Percentiles rank a stretch among this genome's conserved stretches.
Evolutionary conservation across 1,284 basidiomycete genomes (phyloP).

Genomic region (Cryptococcus hybrid): DNA sequence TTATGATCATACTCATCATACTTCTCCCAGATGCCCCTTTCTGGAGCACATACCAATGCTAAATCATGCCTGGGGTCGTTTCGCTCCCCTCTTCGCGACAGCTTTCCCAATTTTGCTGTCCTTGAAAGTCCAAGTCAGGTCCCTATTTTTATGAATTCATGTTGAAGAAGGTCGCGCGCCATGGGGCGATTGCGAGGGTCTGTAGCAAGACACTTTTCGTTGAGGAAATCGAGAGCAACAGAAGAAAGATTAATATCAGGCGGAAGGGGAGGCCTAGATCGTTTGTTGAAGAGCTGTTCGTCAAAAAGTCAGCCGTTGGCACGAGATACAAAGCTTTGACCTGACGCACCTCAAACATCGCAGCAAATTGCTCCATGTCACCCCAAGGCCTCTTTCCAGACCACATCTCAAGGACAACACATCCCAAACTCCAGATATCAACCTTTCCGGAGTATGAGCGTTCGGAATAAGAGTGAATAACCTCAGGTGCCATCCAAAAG

Average conservation of each 20-base stretch:
- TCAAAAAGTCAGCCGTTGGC: not conserved
- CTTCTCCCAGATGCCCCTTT: not conserved
- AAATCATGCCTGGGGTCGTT: slow-evolving; percentile 1
- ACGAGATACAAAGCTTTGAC: not conserved
- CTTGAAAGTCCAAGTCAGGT: slow-evolving; percentile 68
- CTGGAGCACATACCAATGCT: not conserved
- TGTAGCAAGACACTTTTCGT: slow-evolving; percentile 83
- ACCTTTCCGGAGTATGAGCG: slow-evolving; percentile 92
- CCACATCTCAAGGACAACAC: slow-evolving; percentile 98
- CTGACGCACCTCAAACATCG: slow-evolving; percentile 80
- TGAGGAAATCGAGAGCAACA: slow-evolving; percentile 80
- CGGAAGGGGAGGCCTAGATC: slow-evolving; percentile 84
- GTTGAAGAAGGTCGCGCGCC: slow-evolving; percentile 75
- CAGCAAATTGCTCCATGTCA: slow-evolving; percentile 82
- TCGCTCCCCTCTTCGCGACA: slow-evolving; percentile 30
- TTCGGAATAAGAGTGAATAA: slow-evolving; percentile 62
- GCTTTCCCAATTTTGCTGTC: slow-evolving; percentile 44
- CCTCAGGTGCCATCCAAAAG: slow-evolving; percentile 99
- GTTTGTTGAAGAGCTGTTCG: slow-evolving; percentile 52
- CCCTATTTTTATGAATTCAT: slow-evolving; percentile 74
- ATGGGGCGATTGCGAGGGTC: slow-evolving; percentile 84
- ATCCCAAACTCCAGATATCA: slow-evolving; percentile 98
- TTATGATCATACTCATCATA: not conserved
- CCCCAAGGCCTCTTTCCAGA: slow-evolving; percentile 91
- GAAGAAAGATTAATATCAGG: slow-evolving; percentile 70